A percentile compares a stretch with the other conserved stretches of the same genome.
These are phyloP conservation scores for Scytalidium lignicola DNA, from an alignment of 2,329 filamentous ascomycete genomes.

Conservation along the genomic window DNA sequence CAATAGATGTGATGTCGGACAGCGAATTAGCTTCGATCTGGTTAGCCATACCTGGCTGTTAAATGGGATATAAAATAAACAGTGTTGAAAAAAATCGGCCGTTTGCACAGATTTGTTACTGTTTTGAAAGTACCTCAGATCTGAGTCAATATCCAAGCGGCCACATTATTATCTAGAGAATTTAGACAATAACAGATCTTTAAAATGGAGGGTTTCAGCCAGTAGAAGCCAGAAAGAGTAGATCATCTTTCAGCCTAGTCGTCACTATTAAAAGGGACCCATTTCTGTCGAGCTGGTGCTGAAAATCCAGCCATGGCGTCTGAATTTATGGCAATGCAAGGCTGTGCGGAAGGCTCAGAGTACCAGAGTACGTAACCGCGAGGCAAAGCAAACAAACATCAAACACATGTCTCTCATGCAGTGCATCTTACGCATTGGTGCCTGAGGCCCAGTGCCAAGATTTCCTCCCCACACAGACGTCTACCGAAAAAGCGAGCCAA, in stretches of 20 bases:
- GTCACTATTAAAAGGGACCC: neutral
- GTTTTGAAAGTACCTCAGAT: no score
- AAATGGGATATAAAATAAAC: no score
- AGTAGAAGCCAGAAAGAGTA: no score
- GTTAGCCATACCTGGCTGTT: slow-evolving; percentile 11
- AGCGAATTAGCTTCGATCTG: slow-evolving; percentile 75
- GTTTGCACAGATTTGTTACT: no score
- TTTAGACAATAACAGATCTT: no score
- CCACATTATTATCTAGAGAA: no score
- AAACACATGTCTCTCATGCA: neutral
- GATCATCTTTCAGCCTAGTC: neutral
- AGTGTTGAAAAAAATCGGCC: no score
- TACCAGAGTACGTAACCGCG: neutral
- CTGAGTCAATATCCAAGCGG: no score
- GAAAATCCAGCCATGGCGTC: neutral
- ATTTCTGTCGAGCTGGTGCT: neutral
- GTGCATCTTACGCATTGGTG: no score
- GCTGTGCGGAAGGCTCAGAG: neutral
- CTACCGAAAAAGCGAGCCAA: neutral
- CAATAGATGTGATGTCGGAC: slow-evolving; percentile 71
- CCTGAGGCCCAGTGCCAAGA: neutral
- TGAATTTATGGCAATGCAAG: neutral
- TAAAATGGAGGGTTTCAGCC: no score
- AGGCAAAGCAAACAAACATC: neutral
- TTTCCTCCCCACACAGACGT: neutral